Conservation (phyloP, 768 basidiomycete species). For the Clitopilus hobsonii region DNA sequence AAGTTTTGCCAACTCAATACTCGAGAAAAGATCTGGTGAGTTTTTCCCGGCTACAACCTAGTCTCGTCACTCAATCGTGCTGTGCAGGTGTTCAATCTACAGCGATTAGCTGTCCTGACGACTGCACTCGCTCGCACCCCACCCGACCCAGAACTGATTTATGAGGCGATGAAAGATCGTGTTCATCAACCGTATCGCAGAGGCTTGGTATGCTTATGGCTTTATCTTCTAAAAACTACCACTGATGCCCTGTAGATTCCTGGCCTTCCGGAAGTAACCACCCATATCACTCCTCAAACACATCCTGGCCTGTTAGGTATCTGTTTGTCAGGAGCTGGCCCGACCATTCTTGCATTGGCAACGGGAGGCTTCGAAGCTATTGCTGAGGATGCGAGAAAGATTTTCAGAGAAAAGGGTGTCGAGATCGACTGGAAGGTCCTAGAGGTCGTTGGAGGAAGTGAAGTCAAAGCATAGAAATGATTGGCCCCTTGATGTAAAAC, state of each 20-base stretch:
- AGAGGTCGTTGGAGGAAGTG: slow-evolving; percentile 49
- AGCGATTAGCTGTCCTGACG: slow-evolving; percentile 92
- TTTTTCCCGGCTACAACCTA: slow-evolving; percentile 10
- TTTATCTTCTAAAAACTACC: background rate
- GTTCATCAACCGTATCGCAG: slow-evolving; percentile 97
- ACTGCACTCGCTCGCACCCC: slow-evolving; percentile 88
- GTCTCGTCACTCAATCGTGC: slow-evolving; percentile 3
- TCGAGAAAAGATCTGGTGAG: slow-evolving; percentile 87
- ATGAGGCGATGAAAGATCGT: slow-evolving; percentile 98
- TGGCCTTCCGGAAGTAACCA: slow-evolving; percentile 90
- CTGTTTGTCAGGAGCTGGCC: slow-evolving; percentile 96
- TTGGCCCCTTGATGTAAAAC: no score
- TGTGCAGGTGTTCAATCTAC: slow-evolving; percentile 92
- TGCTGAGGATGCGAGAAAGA: slow-evolving; percentile 70
- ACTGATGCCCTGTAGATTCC: slow-evolving; percentile 72
- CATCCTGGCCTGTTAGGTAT: slow-evolving; percentile 97
- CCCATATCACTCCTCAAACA: slow-evolving; percentile 77
- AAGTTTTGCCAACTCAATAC: slow-evolving; percentile 81
- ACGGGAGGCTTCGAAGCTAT: slow-evolving; percentile 81
- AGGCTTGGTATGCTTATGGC: slow-evolving; percentile 53
- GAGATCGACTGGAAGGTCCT: slow-evolving; percentile 91
- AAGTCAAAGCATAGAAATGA: slow-evolving; percentile 17
- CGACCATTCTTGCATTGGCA: slow-evolving; percentile 94
- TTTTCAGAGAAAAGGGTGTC: slow-evolving; percentile 69
- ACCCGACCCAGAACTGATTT: slow-evolving; percentile 94